A percentile compares a stretch with the other conserved stretches of the same genome.
Evolutionary conservation across 1,284 basidiomycete species (phyloP).

Genomic region (Mycosarcoma mackinlayi): DNA sequence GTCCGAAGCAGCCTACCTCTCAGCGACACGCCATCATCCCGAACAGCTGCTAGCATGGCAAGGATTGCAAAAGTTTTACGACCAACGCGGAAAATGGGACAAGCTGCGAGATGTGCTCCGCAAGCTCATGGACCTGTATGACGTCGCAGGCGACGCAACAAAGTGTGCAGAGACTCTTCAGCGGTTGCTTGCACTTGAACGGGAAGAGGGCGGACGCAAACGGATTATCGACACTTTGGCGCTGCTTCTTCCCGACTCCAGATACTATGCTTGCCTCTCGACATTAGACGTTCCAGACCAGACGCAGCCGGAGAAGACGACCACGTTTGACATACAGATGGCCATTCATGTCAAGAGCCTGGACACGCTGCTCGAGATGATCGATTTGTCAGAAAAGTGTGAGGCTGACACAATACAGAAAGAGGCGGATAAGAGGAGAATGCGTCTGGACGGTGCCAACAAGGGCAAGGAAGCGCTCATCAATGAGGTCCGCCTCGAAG

Average conservation of each 20-base stretch:
- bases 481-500: slow-evolving; percentile 50
- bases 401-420: slow-evolving; percentile 55
- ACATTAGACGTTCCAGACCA: slow-evolving; percentile 79
- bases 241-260: slow-evolving; percentile 80
- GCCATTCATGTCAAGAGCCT: slow-evolving; percentile 74
- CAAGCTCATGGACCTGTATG: slow-evolving; percentile 62
- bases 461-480: slow-evolving; percentile 51
- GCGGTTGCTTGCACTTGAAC: slow-evolving; percentile 77
- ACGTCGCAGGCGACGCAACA: slow-evolving; percentile 73
- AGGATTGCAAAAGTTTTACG: slow-evolving; percentile 69
- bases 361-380: slow-evolving; percentile 55
- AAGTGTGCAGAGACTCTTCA: slow-evolving; percentile 85
- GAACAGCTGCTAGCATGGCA: slow-evolving; percentile 68
- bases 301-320: slow-evolving; percentile 74
- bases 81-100: slow-evolving; percentile 64
- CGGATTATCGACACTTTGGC: slow-evolving; percentile 71
- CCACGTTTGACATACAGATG: slow-evolving; percentile 72
- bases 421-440: slow-evolving; percentile 56
- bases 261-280: slow-evolving; percentile 76
- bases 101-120: slow-evolving; percentile 59
- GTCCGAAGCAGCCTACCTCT: slow-evolving; percentile 62
- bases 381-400: slow-evolving; percentile 47
- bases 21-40: slow-evolving; percentile 66
- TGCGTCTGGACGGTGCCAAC: slow-evolving; percentile 58
- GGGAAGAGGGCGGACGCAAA: slow-evolving; percentile 72